Conservation (phyloP, 768 basidiomycete species). For the Trametes elegans region DNA sequence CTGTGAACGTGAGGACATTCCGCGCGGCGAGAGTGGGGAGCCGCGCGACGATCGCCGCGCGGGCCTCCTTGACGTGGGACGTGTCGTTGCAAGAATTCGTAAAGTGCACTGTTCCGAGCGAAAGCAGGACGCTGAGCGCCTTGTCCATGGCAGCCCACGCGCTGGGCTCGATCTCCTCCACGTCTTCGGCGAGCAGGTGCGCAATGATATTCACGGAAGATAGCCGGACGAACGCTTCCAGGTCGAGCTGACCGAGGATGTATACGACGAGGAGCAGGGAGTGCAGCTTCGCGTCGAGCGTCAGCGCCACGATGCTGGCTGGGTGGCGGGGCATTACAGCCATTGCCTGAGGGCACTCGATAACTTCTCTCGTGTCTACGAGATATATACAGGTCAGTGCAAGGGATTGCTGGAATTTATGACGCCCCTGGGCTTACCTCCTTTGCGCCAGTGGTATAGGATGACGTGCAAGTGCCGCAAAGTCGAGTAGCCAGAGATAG, state of each 20-base stretch:
- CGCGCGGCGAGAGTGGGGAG: constrained; percentile 6
- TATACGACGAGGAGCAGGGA: constrained; percentile 11
- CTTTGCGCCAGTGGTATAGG: constrained; percentile 13
- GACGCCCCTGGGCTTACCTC: background rate
- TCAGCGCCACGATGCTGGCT: constrained; percentile 10
- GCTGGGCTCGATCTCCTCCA: background rate
- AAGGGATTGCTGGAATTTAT: too few species aligned
- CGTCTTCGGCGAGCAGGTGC: constrained; percentile 4
- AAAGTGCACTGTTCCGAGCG: constrained; percentile 12
- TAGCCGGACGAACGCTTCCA: constrained; percentile 7
- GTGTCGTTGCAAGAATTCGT: constrained; percentile 7
- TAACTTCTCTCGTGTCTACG: constrained; percentile 7
- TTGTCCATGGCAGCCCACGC: constrained; percentile 15
- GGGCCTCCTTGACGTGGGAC: constrained; percentile 3
- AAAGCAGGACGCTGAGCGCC: constrained; percentile 12
- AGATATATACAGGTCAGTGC: background rate
- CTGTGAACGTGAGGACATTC: constrained; percentile 6
- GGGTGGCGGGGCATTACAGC: constrained; percentile 1
- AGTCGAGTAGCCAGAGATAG: background rate
- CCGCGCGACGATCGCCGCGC: constrained; percentile 4
- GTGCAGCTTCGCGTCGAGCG: constrained; percentile 15
- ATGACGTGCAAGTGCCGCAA: constrained; percentile 14
- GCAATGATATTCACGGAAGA: constrained; percentile 10
- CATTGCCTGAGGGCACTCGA: constrained; percentile 5
- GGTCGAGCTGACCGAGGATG: constrained; percentile 8